Conservation (phyloP, 140 eudicot species). For the Anethum foeniculum region DNA sequence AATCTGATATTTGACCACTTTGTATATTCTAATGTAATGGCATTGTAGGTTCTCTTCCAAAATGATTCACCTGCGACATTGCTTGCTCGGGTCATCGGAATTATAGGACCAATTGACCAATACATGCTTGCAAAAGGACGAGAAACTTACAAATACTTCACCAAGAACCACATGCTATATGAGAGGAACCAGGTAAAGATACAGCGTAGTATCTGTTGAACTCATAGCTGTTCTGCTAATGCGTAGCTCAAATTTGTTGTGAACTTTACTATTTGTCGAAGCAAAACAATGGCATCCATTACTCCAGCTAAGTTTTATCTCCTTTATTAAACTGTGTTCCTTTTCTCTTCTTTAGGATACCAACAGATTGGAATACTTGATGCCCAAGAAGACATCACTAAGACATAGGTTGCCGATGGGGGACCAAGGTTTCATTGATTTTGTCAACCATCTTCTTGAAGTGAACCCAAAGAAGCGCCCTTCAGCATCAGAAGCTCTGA, state of each 20-base stretch:
- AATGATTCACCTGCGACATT: constrained; percentile 97
- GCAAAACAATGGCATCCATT: background rate
- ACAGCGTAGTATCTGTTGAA: background rate
- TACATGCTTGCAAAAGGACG: constrained; percentile 89
- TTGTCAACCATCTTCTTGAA: constrained; percentile 56
- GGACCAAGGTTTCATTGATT: constrained; percentile 64
- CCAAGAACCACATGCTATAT: constrained; percentile 95
- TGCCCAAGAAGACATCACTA: constrained; percentile 53
- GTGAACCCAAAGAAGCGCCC: constrained; percentile 64
- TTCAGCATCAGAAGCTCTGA: constrained; percentile 59
- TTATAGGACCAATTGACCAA: constrained; percentile 76
- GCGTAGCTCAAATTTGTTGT: background rate
- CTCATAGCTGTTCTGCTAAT: background rate
- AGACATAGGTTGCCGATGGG: constrained; percentile 69
- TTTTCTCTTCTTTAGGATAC: constrained; percentile 33
- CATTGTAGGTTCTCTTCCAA: constrained; percentile 83
- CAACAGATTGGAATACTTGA: constrained; percentile 51
- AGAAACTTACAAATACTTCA: constrained; percentile 86
- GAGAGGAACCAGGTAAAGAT: constrained; percentile 76
- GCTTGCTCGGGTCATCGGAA: constrained; percentile 93
- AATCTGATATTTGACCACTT: background rate
- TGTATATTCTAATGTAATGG: background rate
- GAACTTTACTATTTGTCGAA: background rate
- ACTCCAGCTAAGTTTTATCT: background rate
- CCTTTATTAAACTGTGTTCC: background rate